Evolutionary conservation across 2,329 filamentous ascomycete species (phyloP).

Genomic region (Metarhizium robertsii): DNA sequence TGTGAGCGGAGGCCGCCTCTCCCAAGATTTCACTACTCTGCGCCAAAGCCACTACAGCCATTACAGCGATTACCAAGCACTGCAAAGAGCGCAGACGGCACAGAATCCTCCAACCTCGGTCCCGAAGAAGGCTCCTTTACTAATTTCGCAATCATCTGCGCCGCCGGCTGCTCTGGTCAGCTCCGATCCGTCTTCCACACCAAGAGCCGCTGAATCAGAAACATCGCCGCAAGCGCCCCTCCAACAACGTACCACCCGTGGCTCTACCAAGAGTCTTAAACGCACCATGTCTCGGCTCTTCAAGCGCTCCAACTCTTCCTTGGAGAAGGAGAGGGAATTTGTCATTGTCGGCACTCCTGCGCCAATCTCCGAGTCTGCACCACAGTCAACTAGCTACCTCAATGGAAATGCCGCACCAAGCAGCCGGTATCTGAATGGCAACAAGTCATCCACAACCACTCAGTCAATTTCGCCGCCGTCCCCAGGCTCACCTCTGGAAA

Average conservation of each 20-base stretch:
- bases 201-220: constrained; percentile 16
- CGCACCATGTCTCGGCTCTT: constrained; percentile 42
- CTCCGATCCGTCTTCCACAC: constrained; percentile 8
- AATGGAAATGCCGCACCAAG: constrained; percentile 3
- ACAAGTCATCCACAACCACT: constrained; percentile 34
- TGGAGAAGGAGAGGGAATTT: constrained; percentile 17
- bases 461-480: constrained; percentile 42
- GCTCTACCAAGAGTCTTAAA: constrained; percentile 34
- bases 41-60: constrained; percentile 31
- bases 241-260: constrained; percentile 31
- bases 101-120: constrained; percentile 7
- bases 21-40: constrained; percentile 41
- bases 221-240: constrained; percentile 19
- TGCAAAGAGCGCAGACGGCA: constrained; percentile 14
- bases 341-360: constrained; percentile 10
- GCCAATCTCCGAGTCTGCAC: constrained; percentile 12
- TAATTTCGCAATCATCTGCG: constrained; percentile 2
- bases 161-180: neutral
- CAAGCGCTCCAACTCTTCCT: constrained; percentile 29
- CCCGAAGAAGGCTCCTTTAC: constrained; percentile 8
- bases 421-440: constrained; percentile 34
- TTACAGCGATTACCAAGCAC: constrained; percentile 20
- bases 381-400: constrained; percentile 4
- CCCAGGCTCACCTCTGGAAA: constrained; percentile 35
- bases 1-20: constrained; percentile 46